Base-by-base conservation (phyloP, 805 yeast genomes). In the Teunomyces pallodes region DNA sequence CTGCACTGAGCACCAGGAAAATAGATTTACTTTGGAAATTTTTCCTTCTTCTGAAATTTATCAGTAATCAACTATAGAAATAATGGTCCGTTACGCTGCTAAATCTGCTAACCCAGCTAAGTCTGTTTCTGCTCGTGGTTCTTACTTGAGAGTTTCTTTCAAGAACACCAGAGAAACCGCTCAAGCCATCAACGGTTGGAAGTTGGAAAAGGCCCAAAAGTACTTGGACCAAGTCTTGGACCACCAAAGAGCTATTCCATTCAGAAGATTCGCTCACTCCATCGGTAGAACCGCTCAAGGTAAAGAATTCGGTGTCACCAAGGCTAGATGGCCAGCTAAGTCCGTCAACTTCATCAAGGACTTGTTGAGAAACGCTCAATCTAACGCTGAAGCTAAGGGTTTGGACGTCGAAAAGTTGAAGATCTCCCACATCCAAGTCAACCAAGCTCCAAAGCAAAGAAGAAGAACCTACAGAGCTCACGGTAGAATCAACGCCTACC, bases 381-480 rank as follows among this genome's bases (percentile, higher is more conserved):
- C 99, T 69, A 94, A 92, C 83, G 99, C 99, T 77, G 98, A 91
- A 77, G 59, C 96, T 67, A 94, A 94, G 85, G 99, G 99, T 71
- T 90, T 94, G 79, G 97, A 94, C 76, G 83, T 87, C 67, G 82
- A 95, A 67, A 89, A 87, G 76, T 87, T 94, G 75, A 87, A 86
- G 80, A 84, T 94, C 72, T 86, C 96, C 65, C 98, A 94, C 88
- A 92, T 94, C 75, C 99, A 94, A 84, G 99, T 92, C 72, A 94
- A 94, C 96, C 96, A 90, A 78, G 99, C 99, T 70, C 99, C 99
- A 81, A 90, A 90, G 82, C 96, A 90, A 83, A 94, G 98, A 86
- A 92, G 99, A 84, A 90, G 99, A 83, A 94, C 99, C 72, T 94
- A 82, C 96, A 91, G 99, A 87, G 99, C 99, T 70, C 98, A 92